phyloP scores from a whole-genome alignment of 2,329 filamentous ascomycete genomes.

The Elsinoe fawcettii region DNA sequence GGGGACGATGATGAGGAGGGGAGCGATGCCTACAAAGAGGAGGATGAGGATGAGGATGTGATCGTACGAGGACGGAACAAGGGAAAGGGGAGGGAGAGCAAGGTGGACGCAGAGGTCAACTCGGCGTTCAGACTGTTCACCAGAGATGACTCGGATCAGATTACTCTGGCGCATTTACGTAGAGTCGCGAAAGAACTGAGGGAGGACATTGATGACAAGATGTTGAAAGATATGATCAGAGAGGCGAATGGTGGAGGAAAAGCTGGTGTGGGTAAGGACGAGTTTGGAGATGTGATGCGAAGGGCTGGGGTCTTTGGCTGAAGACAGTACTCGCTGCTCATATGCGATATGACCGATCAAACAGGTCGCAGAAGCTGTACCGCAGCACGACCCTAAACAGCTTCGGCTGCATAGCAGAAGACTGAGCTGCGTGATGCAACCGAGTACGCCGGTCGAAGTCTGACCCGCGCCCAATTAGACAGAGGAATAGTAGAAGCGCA shows the following conservation, averaged over 20 bases:
- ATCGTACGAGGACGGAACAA: constrained; percentile 26
- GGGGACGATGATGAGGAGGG: constrained; percentile 24
- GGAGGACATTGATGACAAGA: constrained; percentile 73
- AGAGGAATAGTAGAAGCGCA: too few relatives aligned
- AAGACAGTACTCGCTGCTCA: constrained; percentile 23
- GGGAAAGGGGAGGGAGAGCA: constrained; percentile 21
- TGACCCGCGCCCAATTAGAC: too few relatives aligned
- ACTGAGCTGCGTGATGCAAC: too few relatives aligned
- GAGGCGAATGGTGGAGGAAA: constrained; percentile 82
- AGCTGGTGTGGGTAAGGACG: constrained; percentile 62
- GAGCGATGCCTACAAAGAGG: constrained; percentile 21
- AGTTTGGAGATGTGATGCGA: constrained; percentile 81
- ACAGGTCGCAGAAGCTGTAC: too few relatives aligned
- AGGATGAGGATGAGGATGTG: constrained; percentile 39
- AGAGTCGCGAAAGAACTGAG: constrained; percentile 73
- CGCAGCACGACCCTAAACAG: too few relatives aligned
- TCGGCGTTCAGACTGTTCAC: constrained; percentile 79
- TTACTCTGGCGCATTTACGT: constrained; percentile 70
- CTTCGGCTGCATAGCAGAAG: too few relatives aligned
- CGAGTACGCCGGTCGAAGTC: too few relatives aligned
- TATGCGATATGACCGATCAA: too few relatives aligned
- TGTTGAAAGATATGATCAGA: constrained; percentile 86
- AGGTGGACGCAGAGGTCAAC: constrained; percentile 58
- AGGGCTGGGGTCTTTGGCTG: constrained; percentile 74
- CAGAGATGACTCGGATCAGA: constrained; percentile 51